Conservation (phyloP, 2,329 filamentous ascomycete genomes). For the Calonectria leucothoes region DNA sequence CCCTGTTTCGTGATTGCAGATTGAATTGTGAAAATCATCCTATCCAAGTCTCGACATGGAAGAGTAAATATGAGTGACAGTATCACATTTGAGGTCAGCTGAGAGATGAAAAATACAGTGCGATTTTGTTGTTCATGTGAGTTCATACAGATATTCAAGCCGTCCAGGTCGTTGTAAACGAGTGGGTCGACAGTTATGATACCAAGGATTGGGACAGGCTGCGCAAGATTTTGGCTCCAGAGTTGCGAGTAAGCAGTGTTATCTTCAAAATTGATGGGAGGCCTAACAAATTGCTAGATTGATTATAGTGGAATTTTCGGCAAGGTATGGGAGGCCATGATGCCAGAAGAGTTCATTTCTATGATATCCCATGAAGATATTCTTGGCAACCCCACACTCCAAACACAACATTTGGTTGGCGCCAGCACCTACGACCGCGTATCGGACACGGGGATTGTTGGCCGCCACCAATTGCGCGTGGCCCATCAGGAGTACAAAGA, state of each 20-base stretch:
- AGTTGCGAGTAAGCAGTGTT: neutral
- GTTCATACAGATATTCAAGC: neutral
- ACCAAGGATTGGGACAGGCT: conserved; percentile 17
- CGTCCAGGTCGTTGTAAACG: neutral
- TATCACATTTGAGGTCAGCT: neutral
- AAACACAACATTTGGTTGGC: neutral
- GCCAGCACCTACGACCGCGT: neutral
- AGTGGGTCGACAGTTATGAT: conserved; percentile 16
- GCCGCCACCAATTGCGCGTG: neutral
- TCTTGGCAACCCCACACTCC: neutral
- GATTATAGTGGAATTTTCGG: neutral
- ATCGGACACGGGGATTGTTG: neutral
- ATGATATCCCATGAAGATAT: neutral
- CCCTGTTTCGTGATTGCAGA: too few species aligned
- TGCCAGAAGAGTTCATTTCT: neutral
- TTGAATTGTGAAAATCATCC: too few species aligned
- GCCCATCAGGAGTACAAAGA: neutral
- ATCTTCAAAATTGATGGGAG: neutral
- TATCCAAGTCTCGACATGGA: too few species aligned
- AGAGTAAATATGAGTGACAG: neutral
- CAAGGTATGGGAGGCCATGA: neutral
- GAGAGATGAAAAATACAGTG: neutral
- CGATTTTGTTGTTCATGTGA: neutral
- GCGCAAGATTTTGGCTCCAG: neutral
- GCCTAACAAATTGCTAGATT: neutral